A percentile compares a stretch with the other conserved stretches of the same genome.
Conservation (phyloP, 345 rosid species). For the Eucalyptus viminalis region DNA sequence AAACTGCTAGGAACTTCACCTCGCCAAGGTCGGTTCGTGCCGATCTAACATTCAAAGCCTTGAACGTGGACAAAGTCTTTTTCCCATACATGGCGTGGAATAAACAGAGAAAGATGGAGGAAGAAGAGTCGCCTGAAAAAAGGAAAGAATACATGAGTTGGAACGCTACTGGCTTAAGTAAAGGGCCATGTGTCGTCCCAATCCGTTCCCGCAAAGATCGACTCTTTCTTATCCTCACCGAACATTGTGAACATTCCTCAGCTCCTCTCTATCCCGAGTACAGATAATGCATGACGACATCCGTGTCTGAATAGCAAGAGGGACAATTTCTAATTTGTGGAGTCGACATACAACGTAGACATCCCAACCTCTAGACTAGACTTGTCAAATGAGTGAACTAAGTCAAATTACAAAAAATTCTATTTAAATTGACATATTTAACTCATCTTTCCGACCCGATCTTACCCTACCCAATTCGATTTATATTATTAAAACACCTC, state of each 20-base stretch:
- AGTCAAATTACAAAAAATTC: background rate
- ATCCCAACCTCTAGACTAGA: background rate
- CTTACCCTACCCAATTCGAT: rapidly evolving
- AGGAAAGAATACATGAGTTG: background rate
- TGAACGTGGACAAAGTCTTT: background rate
- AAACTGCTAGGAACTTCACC: background rate
- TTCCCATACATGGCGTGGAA: background rate
- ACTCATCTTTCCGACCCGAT: rapidly evolving
- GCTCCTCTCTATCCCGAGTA: background rate
- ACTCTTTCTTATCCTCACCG: background rate
- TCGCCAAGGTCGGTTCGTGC: background rate
- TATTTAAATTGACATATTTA: background rate
- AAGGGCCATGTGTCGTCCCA: background rate
- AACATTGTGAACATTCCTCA: background rate
- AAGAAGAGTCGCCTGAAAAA: background rate
- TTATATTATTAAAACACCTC: too few species aligned
- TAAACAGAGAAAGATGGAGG: background rate
- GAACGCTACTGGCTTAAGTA: background rate
- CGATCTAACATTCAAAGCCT: background rate
- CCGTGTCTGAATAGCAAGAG: background rate
- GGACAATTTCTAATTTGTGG: background rate
- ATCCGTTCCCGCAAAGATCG: background rate
- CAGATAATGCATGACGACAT: background rate
- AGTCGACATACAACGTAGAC: background rate
- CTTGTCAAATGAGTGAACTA: too few species aligned